A percentile compares a stretch with the other conserved stretches of the same genome.
Evolutionary conservation across 129 eudicot genomes (phyloP).

Genomic region (Ambrosia artemisiifolia): DNA sequence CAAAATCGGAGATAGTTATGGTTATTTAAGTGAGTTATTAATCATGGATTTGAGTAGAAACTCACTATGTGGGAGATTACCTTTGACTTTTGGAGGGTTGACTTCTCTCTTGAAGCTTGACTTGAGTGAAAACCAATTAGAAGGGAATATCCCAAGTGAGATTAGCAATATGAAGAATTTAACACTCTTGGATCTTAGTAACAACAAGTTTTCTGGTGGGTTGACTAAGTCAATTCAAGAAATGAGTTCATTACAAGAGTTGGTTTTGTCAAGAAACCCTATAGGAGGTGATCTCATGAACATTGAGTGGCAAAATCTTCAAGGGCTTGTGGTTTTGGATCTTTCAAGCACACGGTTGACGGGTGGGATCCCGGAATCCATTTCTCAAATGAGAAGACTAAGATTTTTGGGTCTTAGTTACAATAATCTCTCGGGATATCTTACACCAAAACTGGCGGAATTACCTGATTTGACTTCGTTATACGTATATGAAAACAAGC

Average conservation of each 20-base stretch:
- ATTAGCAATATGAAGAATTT: slow-evolving; percentile 51
- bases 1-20: slow-evolving; percentile 47
- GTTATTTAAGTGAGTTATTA: slow-evolving; percentile 50
- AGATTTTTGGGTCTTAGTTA: slow-evolving; percentile 66
- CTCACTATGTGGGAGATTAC: slow-evolving; percentile 50
- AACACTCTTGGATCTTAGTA: slow-evolving; percentile 76
- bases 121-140: slow-evolving; percentile 56
- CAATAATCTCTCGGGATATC: slow-evolving; percentile 56
- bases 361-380: slow-evolving; percentile 60
- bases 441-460: slow-evolving; percentile 48
- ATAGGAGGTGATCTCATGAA: slow-evolving; percentile 54
- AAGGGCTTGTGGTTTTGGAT: slow-evolving; percentile 49
- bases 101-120: slow-evolving; percentile 76
- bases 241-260: slow-evolving; percentile 60
- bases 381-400: slow-evolving; percentile 36
- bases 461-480: slow-evolving; percentile 54
- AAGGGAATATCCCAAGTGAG: slow-evolving; percentile 52
- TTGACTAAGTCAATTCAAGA: slow-evolving; percentile 48
- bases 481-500: slow-evolving; percentile 64
- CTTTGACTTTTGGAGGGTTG: slow-evolving; percentile 58
- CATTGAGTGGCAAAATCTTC: slow-evolving; percentile 51
- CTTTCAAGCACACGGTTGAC: slow-evolving; percentile 50
- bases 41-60: slow-evolving; percentile 77
- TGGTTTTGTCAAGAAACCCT: slow-evolving; percentile 65
- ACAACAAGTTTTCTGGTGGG: slow-evolving; percentile 65